Percentiles rank a stretch among this genome's conserved stretches.
Conservation (phyloP, 306 rosid genomes). For the barrel medic (Medicago truncatula) region MtrunA17r5.0-ANR NC_053042.1:38125001-38125500, state of each 20-base stretch:
- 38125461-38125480: background rate
- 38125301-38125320: slow-evolving; percentile 2
- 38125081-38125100: slow-evolving; percentile 20
- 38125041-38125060: background rate
- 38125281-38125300: slow-evolving; percentile 63
- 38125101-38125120: background rate
- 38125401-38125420: slow-evolving; percentile 76
- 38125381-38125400: slow-evolving; percentile 73
- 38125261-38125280: slow-evolving; percentile 76
- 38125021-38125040: background rate
- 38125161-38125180: slow-evolving; percentile 12
- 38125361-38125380: slow-evolving; percentile 78
- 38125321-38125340: slow-evolving; percentile 34
- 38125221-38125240: slow-evolving; percentile 95
- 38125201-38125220: slow-evolving; percentile 72
- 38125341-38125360: slow-evolving; percentile 48
- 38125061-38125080: slow-evolving; percentile 8
- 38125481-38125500: slow-evolving; percentile 1
- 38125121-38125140: background rate
- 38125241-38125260: slow-evolving; percentile 87
- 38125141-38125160: background rate
- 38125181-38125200: background rate
- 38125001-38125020: background rate
- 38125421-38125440: slow-evolving; percentile 95
- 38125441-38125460: slow-evolving; percentile 46